Percentiles rank a stretch among this genome's conserved stretches.
These are phyloP conservation scores for Aspergillus hiratsukae DNA, from an alignment of 2,329 filamentous ascomycete genomes.

Conservation along the genomic window DNA sequence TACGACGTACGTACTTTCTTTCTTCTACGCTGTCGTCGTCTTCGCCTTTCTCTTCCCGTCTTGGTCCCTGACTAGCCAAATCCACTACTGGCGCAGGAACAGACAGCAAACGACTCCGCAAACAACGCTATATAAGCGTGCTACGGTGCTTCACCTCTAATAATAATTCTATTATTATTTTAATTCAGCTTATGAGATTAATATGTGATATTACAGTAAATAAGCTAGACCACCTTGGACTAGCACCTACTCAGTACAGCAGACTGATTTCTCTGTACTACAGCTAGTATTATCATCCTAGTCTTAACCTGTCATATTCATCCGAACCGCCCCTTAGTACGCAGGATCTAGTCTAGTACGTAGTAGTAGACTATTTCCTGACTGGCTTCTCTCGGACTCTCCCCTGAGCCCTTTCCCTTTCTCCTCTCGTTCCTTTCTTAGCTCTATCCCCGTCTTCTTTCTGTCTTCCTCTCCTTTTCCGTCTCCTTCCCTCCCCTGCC, in stretches of 20 bases:
- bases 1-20: too few species aligned
- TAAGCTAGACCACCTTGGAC: conserved; percentile 8
- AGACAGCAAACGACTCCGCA: conserved; percentile 14
- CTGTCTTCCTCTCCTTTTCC: conserved; percentile 50
- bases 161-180: neutral
- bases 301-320: conserved; percentile 5
- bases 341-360: neutral
- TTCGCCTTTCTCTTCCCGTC: too few species aligned
- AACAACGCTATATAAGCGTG: neutral
- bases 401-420: conserved; percentile 6
- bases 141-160: neutral
- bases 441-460: conserved; percentile 38
- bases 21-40: too few species aligned
- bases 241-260: conserved; percentile 1
- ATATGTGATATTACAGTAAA: neutral
- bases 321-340: conserved; percentile 14
- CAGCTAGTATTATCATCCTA: neutral
- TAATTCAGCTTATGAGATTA: too few species aligned
- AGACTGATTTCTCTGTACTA: neutral
- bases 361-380: too few species aligned
- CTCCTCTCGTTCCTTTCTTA: conserved; percentile 5
- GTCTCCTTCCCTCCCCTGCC: conserved; percentile 53
- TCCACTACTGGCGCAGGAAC: conserved; percentile 16
- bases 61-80: conserved; percentile 13
- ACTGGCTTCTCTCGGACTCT: conserved; percentile 7